These are phyloP conservation scores for Schrenkiella parvula DNA, from an alignment of 345 rosid species.

Conservation along the genomic window DNA sequence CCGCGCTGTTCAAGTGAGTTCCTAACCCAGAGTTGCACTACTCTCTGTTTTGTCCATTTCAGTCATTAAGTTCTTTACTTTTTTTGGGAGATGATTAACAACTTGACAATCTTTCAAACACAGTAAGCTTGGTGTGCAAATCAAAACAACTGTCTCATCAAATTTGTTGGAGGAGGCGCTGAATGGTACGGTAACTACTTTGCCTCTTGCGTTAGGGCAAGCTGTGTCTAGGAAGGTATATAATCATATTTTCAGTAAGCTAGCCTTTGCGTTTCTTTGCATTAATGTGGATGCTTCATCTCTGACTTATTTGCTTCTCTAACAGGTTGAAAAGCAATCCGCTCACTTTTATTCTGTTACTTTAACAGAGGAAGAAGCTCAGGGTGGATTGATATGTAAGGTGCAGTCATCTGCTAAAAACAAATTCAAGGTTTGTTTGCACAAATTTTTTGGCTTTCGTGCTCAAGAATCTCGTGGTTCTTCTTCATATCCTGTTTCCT, in stretches of 20 bases:
- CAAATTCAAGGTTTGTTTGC: slow-evolving; percentile 81
- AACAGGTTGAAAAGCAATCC: slow-evolving; percentile 94
- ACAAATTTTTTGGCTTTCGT: background rate
- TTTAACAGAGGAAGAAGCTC: slow-evolving; percentile 83
- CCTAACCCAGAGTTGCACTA: background rate
- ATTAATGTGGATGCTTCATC: slow-evolving; percentile 16
- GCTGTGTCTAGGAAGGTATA: slow-evolving; percentile 70
- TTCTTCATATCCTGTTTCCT: background rate
- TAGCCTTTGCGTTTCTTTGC: background rate
- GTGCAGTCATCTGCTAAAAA: slow-evolving; percentile 89
- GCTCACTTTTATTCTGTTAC: slow-evolving; percentile 90
- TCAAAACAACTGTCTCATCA: slow-evolving; percentile 93
- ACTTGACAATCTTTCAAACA: background rate
- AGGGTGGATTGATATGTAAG: slow-evolving; percentile 73
- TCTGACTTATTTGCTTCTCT: slow-evolving; percentile 22
- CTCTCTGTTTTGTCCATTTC: slow-evolving; percentile 14
- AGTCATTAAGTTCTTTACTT: slow-evolving; percentile 1
- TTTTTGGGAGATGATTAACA: background rate
- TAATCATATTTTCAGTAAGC: slow-evolving; percentile 8
- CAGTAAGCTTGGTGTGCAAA: slow-evolving; percentile 97
- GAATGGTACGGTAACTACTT: slow-evolving; percentile 58
- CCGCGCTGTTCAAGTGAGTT: slow-evolving; percentile 85
- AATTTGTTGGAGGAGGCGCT: slow-evolving; percentile 83
- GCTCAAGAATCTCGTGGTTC: background rate
- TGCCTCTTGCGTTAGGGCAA: slow-evolving; percentile 55